Conservation (phyloP, 2,329 filamentous ascomycete genomes). For the Thelonectria blattea region DNA sequence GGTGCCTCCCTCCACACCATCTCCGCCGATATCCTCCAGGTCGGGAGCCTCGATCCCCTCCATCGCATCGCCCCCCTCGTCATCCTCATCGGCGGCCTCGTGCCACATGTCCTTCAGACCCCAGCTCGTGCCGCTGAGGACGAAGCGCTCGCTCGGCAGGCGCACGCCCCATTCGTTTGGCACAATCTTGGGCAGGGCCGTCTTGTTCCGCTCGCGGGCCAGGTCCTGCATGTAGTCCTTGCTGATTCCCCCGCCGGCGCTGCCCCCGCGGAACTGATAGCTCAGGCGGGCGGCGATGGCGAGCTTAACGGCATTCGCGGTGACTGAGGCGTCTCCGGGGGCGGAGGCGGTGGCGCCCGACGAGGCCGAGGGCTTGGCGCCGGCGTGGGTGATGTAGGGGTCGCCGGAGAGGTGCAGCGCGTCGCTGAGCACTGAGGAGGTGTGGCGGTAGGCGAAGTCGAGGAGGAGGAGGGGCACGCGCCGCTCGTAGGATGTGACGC, state of each 20-base stretch:
- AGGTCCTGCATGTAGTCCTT: conserved; percentile 81
- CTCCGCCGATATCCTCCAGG: conserved; percentile 51
- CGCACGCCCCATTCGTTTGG: conserved; percentile 72
- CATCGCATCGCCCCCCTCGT: conserved; percentile 55
- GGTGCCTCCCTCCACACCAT: conserved; percentile 56
- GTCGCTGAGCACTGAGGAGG: conserved; percentile 72
- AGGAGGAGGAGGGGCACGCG: conserved; percentile 83
- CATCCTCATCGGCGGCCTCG: conserved; percentile 52
- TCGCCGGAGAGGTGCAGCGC: conserved; percentile 72
- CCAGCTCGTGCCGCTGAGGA: conserved; percentile 70
- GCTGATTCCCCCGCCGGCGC: conserved; percentile 59
- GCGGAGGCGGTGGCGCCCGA: conserved; percentile 56
- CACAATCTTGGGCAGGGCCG: conserved; percentile 67
- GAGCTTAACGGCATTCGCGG: conserved; percentile 71
- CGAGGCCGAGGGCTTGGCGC: conserved; percentile 56
- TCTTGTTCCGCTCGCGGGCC: conserved; percentile 73
- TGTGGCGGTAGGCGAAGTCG: conserved; percentile 87
- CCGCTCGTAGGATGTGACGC: conserved; percentile 80
- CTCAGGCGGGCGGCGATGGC: conserved; percentile 72
- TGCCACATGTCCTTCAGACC: conserved; percentile 66
- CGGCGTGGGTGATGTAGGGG: conserved; percentile 67
- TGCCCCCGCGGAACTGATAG: conserved; percentile 69
- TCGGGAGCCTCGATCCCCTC: conserved; percentile 52
- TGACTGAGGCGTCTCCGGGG: conserved; percentile 62
- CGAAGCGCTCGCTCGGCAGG: conserved; percentile 71